phyloP scores from a whole-genome alignment of 768 basidiomycete species.

The Hemileccinum rubropunctum region DNA sequence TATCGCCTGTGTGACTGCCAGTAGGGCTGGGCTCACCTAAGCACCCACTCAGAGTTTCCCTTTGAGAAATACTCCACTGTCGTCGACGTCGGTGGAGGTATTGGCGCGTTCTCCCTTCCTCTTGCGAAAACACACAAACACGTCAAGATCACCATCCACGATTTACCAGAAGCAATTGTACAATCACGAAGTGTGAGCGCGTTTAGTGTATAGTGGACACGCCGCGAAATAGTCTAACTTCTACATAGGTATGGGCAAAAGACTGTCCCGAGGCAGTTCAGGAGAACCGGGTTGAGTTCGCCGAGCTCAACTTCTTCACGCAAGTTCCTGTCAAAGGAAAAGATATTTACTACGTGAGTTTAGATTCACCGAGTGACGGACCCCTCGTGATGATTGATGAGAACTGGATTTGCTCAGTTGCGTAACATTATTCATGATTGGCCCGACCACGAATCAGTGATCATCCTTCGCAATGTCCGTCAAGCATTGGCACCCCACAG shows the following conservation, averaged over 20 bases:
- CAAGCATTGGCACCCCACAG: constrained; percentile 21
- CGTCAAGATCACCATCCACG: constrained; percentile 33
- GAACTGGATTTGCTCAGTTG: constrained; percentile 3
- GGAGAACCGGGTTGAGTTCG: constrained; percentile 28
- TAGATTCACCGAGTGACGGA: background rate
- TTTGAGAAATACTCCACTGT: constrained; percentile 29
- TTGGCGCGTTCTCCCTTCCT: constrained; percentile 31
- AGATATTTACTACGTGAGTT: constrained; percentile 34
- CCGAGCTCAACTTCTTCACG: constrained; percentile 29
- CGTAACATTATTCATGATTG: constrained; percentile 28
- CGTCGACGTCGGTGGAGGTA: constrained; percentile 36
- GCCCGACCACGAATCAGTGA: constrained; percentile 21
- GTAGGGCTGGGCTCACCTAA: background rate
- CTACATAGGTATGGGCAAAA: constrained; percentile 20
- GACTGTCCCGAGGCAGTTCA: constrained; percentile 25
- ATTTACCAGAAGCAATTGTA: constrained; percentile 24
- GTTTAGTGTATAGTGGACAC: background rate
- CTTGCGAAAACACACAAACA: constrained; percentile 28
- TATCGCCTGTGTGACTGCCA: background rate
- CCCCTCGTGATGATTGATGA: background rate
- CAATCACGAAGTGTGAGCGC: constrained; percentile 17
- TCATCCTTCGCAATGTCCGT: constrained; percentile 25
- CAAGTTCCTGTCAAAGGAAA: constrained; percentile 24
- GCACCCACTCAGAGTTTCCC: constrained; percentile 26
- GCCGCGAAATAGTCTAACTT: background rate